Conservation (phyloP, 345 rosid genomes). For the Melaleuca quinquenervia region DNA sequence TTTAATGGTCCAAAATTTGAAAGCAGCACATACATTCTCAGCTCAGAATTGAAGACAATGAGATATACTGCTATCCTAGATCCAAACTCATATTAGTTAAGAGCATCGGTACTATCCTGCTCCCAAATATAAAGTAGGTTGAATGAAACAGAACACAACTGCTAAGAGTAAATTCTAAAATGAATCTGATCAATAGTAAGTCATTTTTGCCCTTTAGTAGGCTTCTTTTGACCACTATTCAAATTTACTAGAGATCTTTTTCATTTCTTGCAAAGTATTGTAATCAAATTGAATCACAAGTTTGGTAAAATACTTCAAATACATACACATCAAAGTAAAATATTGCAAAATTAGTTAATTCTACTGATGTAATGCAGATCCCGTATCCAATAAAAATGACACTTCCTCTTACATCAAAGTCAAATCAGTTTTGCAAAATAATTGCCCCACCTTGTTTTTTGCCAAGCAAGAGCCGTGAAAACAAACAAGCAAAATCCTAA, state of each 20-base stretch:
- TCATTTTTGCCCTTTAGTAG: neutral
- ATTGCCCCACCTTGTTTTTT: neutral
- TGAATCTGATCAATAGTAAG: neutral
- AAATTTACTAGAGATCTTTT: neutral
- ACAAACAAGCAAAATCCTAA: neutral
- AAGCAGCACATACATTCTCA: neutral
- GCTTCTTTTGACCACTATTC: neutral
- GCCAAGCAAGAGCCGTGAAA: neutral
- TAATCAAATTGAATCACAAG: neutral
- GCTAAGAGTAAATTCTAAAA: neutral
- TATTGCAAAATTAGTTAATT: neutral
- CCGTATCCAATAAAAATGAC: neutral
- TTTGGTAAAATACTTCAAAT: neutral
- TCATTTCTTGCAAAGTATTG: neutral
- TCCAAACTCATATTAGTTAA: neutral
- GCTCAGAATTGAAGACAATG: neutral
- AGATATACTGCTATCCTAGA: neutral
- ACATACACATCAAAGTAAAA: neutral
- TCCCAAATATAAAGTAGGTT: neutral
- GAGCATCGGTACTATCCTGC: neutral
- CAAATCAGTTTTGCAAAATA: neutral
- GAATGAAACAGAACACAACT: neutral
- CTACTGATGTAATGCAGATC: neutral
- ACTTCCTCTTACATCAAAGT: neutral
- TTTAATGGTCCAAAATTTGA: neutral